Base-by-base conservation (phyloP, 345 rosid genomes). In the Sisymbrium altissimum region DNA sequence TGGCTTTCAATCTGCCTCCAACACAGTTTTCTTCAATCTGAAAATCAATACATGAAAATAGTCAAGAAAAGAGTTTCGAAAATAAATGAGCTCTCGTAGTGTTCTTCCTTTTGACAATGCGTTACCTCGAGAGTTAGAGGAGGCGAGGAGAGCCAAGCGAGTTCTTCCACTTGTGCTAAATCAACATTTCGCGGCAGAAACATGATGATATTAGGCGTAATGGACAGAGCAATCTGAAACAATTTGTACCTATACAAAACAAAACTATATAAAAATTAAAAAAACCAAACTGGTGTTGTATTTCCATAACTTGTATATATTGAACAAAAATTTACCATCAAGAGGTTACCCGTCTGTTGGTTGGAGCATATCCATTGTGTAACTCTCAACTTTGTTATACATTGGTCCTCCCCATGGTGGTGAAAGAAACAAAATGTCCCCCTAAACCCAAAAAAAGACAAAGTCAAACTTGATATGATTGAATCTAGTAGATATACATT, bases 351-450 rank as follows among this genome's bases (percentile, higher is more conserved):
- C 81, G 5, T 80, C 81, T 77, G 23, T 77, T 4, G 85, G 88
- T 78, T 69, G 65, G 12, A 85, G 78, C 78, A 85, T 66, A 70
- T 81, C 78, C 74, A 83, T 58, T 44, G 49, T 79, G 45, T 63
- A 85, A 56, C 53, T 79, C 78, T 74, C 74, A 33, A 72, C 43
- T 54, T 66, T 43, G 55, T 32, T 83, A 65, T 83, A 85, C 35
- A 76, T 76, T 21, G 88, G 85, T 41, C 83, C 84, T 57, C 88
- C 83, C 86, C 84, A 85, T 18, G 86, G 86, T 15, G 86, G 86
- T 19, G 86, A 50, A 36, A 85, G 79, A 72, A 76, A 85, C 64
- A 77, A 69, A 1, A 83, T 63, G 60, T 85, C 84, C 29, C 82
- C 88, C 83, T 79, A 59, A n/a, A 0, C 64, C 12, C 49, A 52